Evolutionary conservation across 371 early-diverging fungal genomes (phyloP), one percentile per base, ranked within the genome.

Genomic region (Zychaea mexicana): DNA sequence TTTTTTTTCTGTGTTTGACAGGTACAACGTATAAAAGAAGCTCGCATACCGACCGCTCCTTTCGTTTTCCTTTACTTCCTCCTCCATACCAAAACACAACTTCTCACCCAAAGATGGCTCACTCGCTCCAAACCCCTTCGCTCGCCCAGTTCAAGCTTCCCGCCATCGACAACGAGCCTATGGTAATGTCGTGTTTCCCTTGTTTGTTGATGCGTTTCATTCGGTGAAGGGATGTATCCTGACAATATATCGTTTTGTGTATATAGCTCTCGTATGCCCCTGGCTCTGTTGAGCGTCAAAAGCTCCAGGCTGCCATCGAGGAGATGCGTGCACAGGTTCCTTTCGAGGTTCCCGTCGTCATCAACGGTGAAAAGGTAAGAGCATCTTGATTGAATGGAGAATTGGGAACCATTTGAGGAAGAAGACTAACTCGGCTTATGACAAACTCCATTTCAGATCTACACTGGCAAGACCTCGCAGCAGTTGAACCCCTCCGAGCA

Each of bases 401-500:
- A n/a, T n/a, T n/a, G 36, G 55, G 62, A 36, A 46, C 24, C n/a
- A n/a, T n/a, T n/a, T n/a, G n/a, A 33, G 27, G 42, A 13, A 49
- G 33, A 52, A 21, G n/a, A 32, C 32, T 42, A 27, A 28, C 38
- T 1, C 24, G 22, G 24, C 3, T 6, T 24, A 49, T 49, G n/a
- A n/a, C n/a, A n/a, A n/a, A n/a, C n/a, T n/a, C n/a, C 38, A 39
- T 21, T 46, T 13, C 57, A 87, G 86, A 81, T 88, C 68, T 78
- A 68, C 68, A 88, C 88, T 38, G 91, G 90, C 65, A 83, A 83
- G 57, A 81, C 79, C 38, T 84, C 83, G 55, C 72, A 87, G 70
- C 97, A 98, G 79, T 68, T 81, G 54, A 87, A 92, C 70, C 96
- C 96, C 21, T 91, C 92, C 61, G 89, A 96, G 52, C 94, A 97